Evolutionary conservation across 2,329 filamentous ascomycete genomes (phyloP).

Genomic region (Aspergillaceae sp.): DNA sequence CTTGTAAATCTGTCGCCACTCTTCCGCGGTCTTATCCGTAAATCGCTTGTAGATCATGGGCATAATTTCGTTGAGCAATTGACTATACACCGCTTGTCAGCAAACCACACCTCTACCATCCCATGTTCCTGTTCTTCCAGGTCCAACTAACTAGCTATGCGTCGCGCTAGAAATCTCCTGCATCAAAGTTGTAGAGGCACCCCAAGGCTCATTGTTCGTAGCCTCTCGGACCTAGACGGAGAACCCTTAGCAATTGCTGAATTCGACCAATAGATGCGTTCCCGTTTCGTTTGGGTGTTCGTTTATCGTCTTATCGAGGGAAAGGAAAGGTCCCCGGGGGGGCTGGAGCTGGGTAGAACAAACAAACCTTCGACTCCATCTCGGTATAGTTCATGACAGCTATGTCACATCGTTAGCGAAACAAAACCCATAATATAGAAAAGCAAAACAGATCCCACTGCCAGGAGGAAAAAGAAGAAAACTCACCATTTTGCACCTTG

Average conservation of each 20-base stretch:
- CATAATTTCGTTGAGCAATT: constrained; percentile 98
- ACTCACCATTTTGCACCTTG: constrained; percentile 90
- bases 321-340: constrained; percentile 2
- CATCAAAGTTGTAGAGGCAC: constrained; percentile 73
- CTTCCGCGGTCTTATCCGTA: constrained; percentile 94
- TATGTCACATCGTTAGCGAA: constrained; percentile 28
- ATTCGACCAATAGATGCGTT: too few relatives aligned
- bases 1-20: constrained; percentile 99
- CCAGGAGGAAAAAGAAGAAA: not conserved
- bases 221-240: constrained; percentile 74
- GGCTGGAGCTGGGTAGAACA: constrained; percentile 2
- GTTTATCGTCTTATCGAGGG: not conserved
- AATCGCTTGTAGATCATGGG: constrained; percentile 99
- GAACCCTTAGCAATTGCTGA: not conserved
- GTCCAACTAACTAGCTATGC: constrained; percentile 77
- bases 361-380: constrained; percentile 62
- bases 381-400: constrained; percentile 98
- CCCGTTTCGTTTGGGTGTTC: too few relatives aligned
- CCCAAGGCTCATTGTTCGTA: constrained; percentile 99
- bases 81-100: constrained; percentile 46
- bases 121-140: too few relatives aligned
- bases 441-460: not conserved
- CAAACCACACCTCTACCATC: not conserved
- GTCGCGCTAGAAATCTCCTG: constrained; percentile 97
- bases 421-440: not conserved